Conservation (phyloP, 192 early-diverging fungal genomes). For the Spizellomyces punctatus region DNA sequence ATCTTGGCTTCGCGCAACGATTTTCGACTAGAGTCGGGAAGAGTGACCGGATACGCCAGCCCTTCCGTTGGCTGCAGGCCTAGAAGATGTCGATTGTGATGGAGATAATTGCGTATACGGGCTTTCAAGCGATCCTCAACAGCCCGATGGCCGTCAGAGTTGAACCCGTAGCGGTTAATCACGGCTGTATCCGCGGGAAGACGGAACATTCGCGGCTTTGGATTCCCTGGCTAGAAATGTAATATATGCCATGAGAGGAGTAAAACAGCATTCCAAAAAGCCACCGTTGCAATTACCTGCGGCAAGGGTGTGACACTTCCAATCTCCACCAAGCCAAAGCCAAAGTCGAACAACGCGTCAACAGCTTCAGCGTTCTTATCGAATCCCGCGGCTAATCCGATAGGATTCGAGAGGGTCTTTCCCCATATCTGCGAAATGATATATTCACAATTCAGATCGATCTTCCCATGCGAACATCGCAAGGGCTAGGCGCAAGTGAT, state of each 20-base stretch:
- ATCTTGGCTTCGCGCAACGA: constrained; percentile 63
- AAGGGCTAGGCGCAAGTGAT: constrained; percentile 5
- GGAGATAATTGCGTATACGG: constrained; percentile 60
- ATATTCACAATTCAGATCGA: background rate
- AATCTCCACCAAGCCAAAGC: constrained; percentile 90
- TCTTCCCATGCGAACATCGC: background rate
- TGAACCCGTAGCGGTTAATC: constrained; percentile 91
- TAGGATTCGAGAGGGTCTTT: constrained; percentile 73
- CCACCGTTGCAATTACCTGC: constrained; percentile 50
- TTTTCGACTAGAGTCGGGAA: constrained; percentile 18
- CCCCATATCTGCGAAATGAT: constrained; percentile 61
- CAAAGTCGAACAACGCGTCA: constrained; percentile 79
- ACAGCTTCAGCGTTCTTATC: constrained; percentile 92
- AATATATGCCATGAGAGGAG: background rate
- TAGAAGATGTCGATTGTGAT: constrained; percentile 14
- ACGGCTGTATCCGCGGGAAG: constrained; percentile 70
- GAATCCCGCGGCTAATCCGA: constrained; percentile 88
- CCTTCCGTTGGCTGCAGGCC: background rate
- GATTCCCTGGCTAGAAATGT: constrained; percentile 71
- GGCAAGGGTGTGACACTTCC: constrained; percentile 85
- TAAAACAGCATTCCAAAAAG: background rate
- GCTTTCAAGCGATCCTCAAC: constrained; percentile 68
- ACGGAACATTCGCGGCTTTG: constrained; percentile 83
- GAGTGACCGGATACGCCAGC: constrained; percentile 4
- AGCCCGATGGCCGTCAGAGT: constrained; percentile 73